Base-by-base conservation (phyloP, 345 rosid genomes). In the Hibiscus trionum region DNA sequence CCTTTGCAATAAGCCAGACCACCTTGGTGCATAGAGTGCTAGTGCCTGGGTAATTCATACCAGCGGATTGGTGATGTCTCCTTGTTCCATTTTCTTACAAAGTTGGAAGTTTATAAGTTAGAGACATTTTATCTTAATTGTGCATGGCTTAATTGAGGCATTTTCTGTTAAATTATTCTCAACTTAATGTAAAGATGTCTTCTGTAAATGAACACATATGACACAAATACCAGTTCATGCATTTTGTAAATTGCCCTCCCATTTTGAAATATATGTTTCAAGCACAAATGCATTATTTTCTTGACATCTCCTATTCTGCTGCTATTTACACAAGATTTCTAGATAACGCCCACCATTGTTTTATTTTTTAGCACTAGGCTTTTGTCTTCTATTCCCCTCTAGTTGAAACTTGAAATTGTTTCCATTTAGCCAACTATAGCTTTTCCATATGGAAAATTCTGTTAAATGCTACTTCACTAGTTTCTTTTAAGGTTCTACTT, bases 401-500 rank as follows among this genome's bases (percentile, higher is more conserved):
- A 26, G 37, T 66, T 46, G 70, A 46, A 44, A 66, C 35, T 66
- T 46, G 56, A 24, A 66, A 66, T 24, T 66, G 55, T 66, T 65
- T 66, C 15, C 21, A 11, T 64, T 64, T 39, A 64, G 44, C 52
- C 56, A 44, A 14, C 11, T 12, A 24, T 66, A 44, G 70, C 5
- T 66, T 66, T 46, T 64, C 66, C 50, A 19, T 11, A 19, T 37
- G 4, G 53, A 65, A 44, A 44, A 21, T 37, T 63, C 27, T 21
- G 49, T 65, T 42, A 65, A 19, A 11, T 24, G 56, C 19, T 66
- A 68, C 67, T 17, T 77, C n/a, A 42, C 71, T 70, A 42, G 66
- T 76, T 73, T 53, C 69, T 67, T 27, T 61, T 50, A 62, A 66
- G 37, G 37, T 66, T 66, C 19, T 66, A 26, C 3, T 24, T 65